These are phyloP conservation scores for Parachaetomium inaequale DNA, from an alignment of 495 filamentous ascomycete genomes.

Conservation along the genomic window DNA sequence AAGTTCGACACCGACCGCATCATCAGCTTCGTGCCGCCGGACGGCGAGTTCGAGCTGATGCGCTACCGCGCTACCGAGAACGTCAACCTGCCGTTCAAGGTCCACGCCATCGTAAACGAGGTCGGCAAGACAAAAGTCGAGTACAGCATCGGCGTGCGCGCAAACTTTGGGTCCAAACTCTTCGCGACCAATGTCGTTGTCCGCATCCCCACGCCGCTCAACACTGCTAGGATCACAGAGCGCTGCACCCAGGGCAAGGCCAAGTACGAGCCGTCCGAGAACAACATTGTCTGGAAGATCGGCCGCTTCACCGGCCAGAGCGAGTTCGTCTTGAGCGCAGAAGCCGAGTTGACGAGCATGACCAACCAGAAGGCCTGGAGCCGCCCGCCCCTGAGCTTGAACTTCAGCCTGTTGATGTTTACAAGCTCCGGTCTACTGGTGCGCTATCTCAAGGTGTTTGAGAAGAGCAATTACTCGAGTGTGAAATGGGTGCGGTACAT, in stretches of 20 bases:
- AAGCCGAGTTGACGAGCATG: slow-evolving; percentile 91
- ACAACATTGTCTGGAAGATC: slow-evolving; percentile 99
- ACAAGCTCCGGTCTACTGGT: slow-evolving; percentile 90
- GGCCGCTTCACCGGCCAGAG: slow-evolving; percentile 91
- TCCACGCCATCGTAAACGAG: slow-evolving; percentile 97
- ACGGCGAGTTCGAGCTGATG: slow-evolving; percentile 99
- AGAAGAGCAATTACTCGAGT: slow-evolving; percentile 97
- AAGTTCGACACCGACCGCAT: slow-evolving; percentile 97
- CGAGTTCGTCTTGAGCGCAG: slow-evolving; percentile 91
- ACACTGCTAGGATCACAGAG: slow-evolving; percentile 93
- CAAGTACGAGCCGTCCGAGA: slow-evolving; percentile 96
- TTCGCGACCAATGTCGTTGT: slow-evolving; percentile 98
- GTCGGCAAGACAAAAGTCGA: slow-evolving; percentile 96
- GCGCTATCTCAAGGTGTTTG: slow-evolving; percentile 96
- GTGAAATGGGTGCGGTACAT: slow-evolving; percentile 99
- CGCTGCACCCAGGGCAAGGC: slow-evolving; percentile 92
- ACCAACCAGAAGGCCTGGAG: slow-evolving; percentile 99
- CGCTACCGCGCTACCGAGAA: slow-evolving; percentile 99
- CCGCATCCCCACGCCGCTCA: slow-evolving; percentile 90
- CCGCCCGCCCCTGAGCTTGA: slow-evolving; percentile 85
- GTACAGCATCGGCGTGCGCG: slow-evolving; percentile 95
- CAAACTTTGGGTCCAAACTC: slow-evolving; percentile 93
- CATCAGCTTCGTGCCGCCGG: slow-evolving; percentile 95
- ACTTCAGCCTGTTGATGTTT: slow-evolving; percentile 95
- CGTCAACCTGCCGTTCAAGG: slow-evolving; percentile 97